Base-by-base conservation (phyloP, 2,329 filamentous ascomycete species). In the Fusarium sp. region DNA sequence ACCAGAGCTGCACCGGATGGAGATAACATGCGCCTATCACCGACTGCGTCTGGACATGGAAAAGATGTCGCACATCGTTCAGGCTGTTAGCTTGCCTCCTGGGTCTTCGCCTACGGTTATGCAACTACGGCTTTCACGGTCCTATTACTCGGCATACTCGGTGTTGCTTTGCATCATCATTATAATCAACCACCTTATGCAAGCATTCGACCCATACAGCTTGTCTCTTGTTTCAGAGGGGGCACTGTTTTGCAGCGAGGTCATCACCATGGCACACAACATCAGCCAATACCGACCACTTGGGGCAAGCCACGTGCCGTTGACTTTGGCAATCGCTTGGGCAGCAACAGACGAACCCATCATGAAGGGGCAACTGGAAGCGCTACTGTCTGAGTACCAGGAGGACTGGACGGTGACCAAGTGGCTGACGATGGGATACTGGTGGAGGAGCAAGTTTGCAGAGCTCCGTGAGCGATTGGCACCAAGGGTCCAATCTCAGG, bases 11-110 rank as follows among this genome's bases (percentile, higher is more conserved):
- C 63, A 76, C 22, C 73, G 71, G 8, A 70, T 74, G 65, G 73
- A 76, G 2, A 76, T 76, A 5, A 69, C 62, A 2, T 72, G 70
- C 17, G 62, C 65, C 2, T 76, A 76, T 17, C 73, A 76, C 47
- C 14, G 65, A 0, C 1, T 76, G 1, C 75, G 68, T 2, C 56
- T 66, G 12, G 73, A 76, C 10, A 17, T 74, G n/a, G 60, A 50
- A 3, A 76, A 69, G n/a, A 35, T 76, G 6, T 35, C 71, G 4
- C 63, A 66, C 2, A 73, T 74, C 4, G 71, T 76, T 33, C 47
- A 52, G 11, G 73, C 68, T 11, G 65, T 76, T 2, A 72, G 52
- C 1, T 70, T 59, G 32, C 68, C 69, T 0, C 68, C 68, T 0
- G 69, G 65, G 1, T 75, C 43, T 2, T 65, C 63, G 0, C 73